These are phyloP conservation scores for Beta lomatogona DNA, from an alignment of 179 eudicot species.

Conservation along the genomic window DNA sequence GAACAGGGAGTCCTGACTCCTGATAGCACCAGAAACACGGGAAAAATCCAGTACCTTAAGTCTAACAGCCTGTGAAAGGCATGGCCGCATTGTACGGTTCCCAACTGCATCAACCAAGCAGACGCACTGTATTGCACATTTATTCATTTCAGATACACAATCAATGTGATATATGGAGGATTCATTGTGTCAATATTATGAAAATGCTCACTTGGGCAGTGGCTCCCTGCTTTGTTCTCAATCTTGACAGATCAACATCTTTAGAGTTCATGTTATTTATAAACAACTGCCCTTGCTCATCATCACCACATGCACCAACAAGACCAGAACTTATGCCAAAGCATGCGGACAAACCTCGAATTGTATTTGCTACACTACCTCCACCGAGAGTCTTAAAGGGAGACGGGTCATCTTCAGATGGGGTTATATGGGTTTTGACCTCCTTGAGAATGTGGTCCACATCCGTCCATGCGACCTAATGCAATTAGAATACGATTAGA, in stretches of 20 bases:
- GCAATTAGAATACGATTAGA: neutral
- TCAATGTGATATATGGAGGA: neutral
- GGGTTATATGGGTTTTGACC: constrained; percentile 57
- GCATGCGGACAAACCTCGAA: constrained; percentile 89
- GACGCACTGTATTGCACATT: constrained; percentile 64
- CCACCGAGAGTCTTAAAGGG: constrained; percentile 81
- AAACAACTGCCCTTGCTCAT: constrained; percentile 78
- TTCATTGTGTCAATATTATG: neutral
- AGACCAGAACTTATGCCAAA: constrained; percentile 79
- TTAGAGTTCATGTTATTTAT: constrained; percentile 58
- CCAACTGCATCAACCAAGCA: constrained; percentile 92
- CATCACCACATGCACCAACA: constrained; percentile 92
- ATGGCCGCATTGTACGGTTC: constrained; percentile 96
- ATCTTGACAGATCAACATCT: constrained; percentile 67
- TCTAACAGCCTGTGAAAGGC: constrained; percentile 80
- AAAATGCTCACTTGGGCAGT: constrained; percentile 74
- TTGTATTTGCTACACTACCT: constrained; percentile 95
- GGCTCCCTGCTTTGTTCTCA: constrained; percentile 62
- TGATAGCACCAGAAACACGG: neutral
- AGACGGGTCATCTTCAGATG: constrained; percentile 48
- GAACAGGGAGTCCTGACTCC: neutral
- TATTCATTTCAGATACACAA: neutral
- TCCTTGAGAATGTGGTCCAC: constrained; percentile 65
- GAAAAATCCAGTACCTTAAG: constrained; percentile 59
- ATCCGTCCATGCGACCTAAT: constrained; percentile 79